A percentile compares a stretch with the other conserved stretches of the same genome.
phyloP scores from a whole-genome alignment of 2,329 filamentous ascomycete species.

The Colletotrichum sp. region DNA sequence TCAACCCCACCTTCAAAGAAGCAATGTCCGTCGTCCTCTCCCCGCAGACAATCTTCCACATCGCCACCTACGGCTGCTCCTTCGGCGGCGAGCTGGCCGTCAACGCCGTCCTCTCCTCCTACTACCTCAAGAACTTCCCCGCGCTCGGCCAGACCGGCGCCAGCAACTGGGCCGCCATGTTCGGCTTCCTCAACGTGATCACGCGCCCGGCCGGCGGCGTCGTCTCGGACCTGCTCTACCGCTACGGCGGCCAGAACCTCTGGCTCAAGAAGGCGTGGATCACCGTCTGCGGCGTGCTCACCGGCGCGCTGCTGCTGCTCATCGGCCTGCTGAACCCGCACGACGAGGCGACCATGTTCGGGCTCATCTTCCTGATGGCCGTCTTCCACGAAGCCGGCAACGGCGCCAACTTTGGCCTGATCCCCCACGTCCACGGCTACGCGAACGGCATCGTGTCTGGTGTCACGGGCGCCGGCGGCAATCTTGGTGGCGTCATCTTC shows the following conservation, averaged over 20 bases:
- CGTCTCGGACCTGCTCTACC: slow-evolving; percentile 56
- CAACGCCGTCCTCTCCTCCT: slow-evolving; percentile 63
- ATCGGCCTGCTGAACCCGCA: slow-evolving; percentile 70
- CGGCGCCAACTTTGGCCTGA: slow-evolving; percentile 84
- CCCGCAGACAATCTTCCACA: slow-evolving; percentile 60
- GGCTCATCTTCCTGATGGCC: slow-evolving; percentile 77
- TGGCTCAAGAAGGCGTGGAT: slow-evolving; percentile 63
- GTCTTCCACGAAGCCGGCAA: slow-evolving; percentile 87
- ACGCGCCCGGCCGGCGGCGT: slow-evolving; percentile 71
- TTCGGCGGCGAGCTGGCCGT: slow-evolving; percentile 69
- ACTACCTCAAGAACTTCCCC: slow-evolving; percentile 66
- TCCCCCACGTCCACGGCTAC: slow-evolving; percentile 84
- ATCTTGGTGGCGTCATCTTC: slow-evolving; percentile 85
- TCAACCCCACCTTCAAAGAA: slow-evolving; percentile 61
- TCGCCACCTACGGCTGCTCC: slow-evolving; percentile 65
- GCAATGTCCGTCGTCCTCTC: slow-evolving; percentile 51
- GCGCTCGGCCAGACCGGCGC: slow-evolving; percentile 59
- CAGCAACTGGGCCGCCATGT: slow-evolving; percentile 72
- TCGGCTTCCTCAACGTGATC: slow-evolving; percentile 75
- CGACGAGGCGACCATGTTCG: slow-evolving; percentile 70
- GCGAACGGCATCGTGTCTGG: slow-evolving; percentile 83
- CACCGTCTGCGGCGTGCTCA: slow-evolving; percentile 64
- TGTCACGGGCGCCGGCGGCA: slow-evolving; percentile 79
- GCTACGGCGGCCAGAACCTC: slow-evolving; percentile 35
- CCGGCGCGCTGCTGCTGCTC: slow-evolving; percentile 65